Base-by-base conservation (phyloP, 176 grass and related monocot species). In the Eragrostis nindensis region DNA sequence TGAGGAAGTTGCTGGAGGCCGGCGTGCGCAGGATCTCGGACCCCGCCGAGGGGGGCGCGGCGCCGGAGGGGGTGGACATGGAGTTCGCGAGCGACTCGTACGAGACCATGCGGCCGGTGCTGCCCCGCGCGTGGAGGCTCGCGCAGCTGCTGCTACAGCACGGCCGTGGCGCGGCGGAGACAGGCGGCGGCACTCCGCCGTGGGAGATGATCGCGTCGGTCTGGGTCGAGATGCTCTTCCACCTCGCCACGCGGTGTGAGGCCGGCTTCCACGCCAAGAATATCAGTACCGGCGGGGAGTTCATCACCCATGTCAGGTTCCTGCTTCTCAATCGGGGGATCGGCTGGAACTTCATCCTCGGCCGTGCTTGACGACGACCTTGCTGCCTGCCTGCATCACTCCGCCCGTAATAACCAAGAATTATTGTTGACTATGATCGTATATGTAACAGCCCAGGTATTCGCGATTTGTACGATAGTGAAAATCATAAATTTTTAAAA, bases 251-350 rank as follows among this genome's bases (percentile, higher is more conserved):
- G 0, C 13, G 30, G 3, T 79, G 77, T 5, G 63, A 68, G 21
- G 30, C 63, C 8, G 77, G 46, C 0, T 68, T 79, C 77, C 77
- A 79, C 63, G 29, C 63, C 6, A 55, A 79, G 13, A 54, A 17
- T 1, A 62, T 79, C n/a, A 25, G 29, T 7, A 38, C 57, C 0
- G 74, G 74, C 57, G 74, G 75, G 11, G 75, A 77, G 60, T 77
- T n/a, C 75, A 77, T 77, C 77, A 79, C 77, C 47, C 77, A 79
- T 79, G 77, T 79, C 32, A 54, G 77, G 47, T 68, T 68, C 32
- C 48, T 68, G 47, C 77, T 79, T 32, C 77, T 18, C 1, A 79
- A 79, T 5, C 77, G 77, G 22, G 77, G 77, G 29, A 12, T 68
- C 63, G 63, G 77, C 8, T 79, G 77, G 77, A 68, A 68, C 48